Evolutionary conservation across 352 stramenopile species (phyloP), one percentile per base, ranked within the genome.

Genomic region (Pythium grandisporangium): DNA sequence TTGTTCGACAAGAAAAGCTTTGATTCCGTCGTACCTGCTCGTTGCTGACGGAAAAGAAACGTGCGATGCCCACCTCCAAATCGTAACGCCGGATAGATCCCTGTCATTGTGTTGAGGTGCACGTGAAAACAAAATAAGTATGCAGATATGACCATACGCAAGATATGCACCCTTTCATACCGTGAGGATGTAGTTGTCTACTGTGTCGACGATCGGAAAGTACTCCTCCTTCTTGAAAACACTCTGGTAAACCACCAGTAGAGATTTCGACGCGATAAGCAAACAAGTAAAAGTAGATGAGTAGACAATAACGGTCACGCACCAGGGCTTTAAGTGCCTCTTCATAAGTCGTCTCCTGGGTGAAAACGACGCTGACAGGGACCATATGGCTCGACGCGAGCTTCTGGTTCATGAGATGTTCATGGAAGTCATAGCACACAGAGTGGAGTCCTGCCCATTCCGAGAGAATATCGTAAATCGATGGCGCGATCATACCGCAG

Each of bases 381-480:
- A 44, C 65, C 76, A 92, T 86, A 46, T 86, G 66, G 45, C 80
- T 62, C 17, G 80, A 67, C 0, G 75, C 72, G 32, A 57, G 53
- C 42, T 79, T 79, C 10, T 84, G 63, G 35, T 58, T 83, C 45
- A 88, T 57, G n/a, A 89, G 53, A 26, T 82, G 66, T 38, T 87
- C 75, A 33, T 83, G 85, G 29, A 87, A 73, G 48, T 91, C 75
- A 51, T 85, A 86, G 60, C 75, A 91, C 17, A 89, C 73, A 2
- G 76, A 77, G 40, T 86, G 70, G n/a, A 93, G 61, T 0, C 70
- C 72, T 0, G 71, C 73, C 66, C 82, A 84, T 33, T 84, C 77
- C 1, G 79, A 69, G 19, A 93, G 45, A 19, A 90, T 82, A 30
- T 93, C 80, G 58, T 93, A 93, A 26, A 94, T 90, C 7, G 76